phyloP scores from a whole-genome alignment of 768 basidiomycete genomes.

The Agrocybe pediades region DNA sequence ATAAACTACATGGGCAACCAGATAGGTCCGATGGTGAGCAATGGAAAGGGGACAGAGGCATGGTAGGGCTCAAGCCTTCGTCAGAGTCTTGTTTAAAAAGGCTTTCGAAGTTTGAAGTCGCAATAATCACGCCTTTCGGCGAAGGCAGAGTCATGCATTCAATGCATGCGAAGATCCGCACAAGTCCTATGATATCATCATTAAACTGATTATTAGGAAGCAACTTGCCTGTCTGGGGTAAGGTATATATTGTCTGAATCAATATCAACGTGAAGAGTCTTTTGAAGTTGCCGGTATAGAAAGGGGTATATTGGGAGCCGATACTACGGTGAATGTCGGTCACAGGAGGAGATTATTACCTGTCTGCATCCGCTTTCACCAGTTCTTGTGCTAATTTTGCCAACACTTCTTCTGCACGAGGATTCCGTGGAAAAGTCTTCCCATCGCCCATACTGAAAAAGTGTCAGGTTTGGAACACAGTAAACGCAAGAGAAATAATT shows the following conservation, averaged over 20 bases:
- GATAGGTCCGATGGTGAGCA: background rate
- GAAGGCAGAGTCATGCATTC: background rate
- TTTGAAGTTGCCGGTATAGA: background rate
- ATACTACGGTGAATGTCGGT: background rate
- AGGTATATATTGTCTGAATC: too few relatives aligned
- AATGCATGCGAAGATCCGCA: background rate
- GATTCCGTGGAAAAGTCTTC: constrained; percentile 65
- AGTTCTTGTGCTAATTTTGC: constrained; percentile 65
- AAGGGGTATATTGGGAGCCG: background rate
- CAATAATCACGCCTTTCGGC: constrained; percentile 22
- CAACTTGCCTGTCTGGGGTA: too few relatives aligned
- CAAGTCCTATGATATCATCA: background rate
- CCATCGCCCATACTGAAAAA: constrained; percentile 63
- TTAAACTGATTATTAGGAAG: background rate
- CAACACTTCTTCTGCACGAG: constrained; percentile 65
- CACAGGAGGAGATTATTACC: constrained; percentile 21
- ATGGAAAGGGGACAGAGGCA: background rate
- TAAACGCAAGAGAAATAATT: constrained; percentile 26
- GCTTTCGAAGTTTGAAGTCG: constrained; percentile 10
- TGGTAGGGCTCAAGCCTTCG: background rate
- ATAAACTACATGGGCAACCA: background rate
- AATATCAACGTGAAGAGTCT: too few relatives aligned
- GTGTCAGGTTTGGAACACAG: background rate
- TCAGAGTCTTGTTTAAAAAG: background rate
- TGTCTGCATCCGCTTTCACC: constrained; percentile 54